A percentile compares a stretch with the other conserved stretches of the same genome.
These are phyloP conservation scores for Beta vulgaris DNA, from an alignment of 148 eudicot species.

Conservation along the genomic window DNA sequence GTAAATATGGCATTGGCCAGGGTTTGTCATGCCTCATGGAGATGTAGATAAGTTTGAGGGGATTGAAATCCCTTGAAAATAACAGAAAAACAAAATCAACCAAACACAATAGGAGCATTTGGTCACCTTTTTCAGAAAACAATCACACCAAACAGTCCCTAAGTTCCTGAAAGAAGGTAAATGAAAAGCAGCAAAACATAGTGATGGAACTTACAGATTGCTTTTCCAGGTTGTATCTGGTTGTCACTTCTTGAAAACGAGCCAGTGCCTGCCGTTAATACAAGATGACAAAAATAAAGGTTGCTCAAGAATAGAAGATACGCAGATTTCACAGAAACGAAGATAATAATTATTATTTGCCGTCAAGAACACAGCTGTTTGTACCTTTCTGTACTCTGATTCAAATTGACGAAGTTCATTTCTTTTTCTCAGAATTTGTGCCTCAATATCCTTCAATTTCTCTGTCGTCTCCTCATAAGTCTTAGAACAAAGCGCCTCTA, in stretches of 20 bases:
- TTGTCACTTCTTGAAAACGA: constrained; percentile 91
- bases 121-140: not conserved
- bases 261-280: constrained; percentile 69
- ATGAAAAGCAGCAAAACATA: not conserved
- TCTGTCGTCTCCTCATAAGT: constrained; percentile 64
- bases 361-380: not conserved
- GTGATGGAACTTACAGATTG: constrained; percentile 61
- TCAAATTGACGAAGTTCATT: constrained; percentile 92
- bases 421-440: constrained; percentile 67
- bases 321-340: not conserved
- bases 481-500: constrained; percentile 87
- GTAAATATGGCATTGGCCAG: too few relatives aligned
- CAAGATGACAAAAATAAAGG: not conserved
- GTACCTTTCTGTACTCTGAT: constrained; percentile 90
- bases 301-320: not conserved
- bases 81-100: not conserved
- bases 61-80: too few relatives aligned
- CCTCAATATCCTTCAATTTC: constrained; percentile 60
- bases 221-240: constrained; percentile 88
- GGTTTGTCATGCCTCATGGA: too few relatives aligned
- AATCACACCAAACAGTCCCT: not conserved
- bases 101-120: not conserved
- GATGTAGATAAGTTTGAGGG: too few relatives aligned
- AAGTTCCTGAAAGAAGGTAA: not conserved
- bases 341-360: not conserved